phyloP scores from a whole-genome alignment of 1,284 basidiomycete species.

The Apiotrichum montevideense region DNA sequence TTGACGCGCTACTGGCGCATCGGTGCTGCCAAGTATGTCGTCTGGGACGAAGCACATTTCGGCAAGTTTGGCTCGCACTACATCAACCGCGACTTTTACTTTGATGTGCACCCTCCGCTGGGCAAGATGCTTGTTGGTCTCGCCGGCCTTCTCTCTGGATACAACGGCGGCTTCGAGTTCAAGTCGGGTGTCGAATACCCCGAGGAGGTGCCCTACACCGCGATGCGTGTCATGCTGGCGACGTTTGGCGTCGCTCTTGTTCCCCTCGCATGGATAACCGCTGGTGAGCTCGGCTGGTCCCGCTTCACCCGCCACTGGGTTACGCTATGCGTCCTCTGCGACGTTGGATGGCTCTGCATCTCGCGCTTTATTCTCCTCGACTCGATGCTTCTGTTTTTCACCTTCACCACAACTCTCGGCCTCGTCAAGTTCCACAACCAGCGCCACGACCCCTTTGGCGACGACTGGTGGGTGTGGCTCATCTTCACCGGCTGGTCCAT shows the following conservation, averaged over 20 bases:
- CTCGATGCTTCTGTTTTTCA: conserved; percentile 97
- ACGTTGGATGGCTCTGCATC: conserved; percentile 93
- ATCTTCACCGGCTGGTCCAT: conserved; percentile 84
- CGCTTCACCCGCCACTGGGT: conserved; percentile 83
- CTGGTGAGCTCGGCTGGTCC: conserved; percentile 90
- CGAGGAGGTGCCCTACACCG: conserved; percentile 76
- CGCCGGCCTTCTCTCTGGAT: conserved; percentile 82
- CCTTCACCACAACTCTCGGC: conserved; percentile 91
- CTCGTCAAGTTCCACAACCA: conserved; percentile 95
- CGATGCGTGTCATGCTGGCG: conserved; percentile 92
- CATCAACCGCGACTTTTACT: conserved; percentile 53
- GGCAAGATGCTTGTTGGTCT: conserved; percentile 98
- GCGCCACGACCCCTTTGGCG: conserved; percentile 81
- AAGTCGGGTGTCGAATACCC: conserved; percentile 87
- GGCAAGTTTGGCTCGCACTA: conserved; percentile 97
- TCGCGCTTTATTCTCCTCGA: conserved; percentile 96
- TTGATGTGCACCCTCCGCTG: conserved; percentile 85
- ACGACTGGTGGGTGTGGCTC: conserved; percentile 97
- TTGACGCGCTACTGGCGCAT: conserved; percentile 93
- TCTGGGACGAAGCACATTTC: conserved; percentile 99
- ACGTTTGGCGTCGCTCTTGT: conserved; percentile 93
- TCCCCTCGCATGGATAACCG: conserved; percentile 92
- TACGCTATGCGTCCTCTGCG: conserved; percentile 86
- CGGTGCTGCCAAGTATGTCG: conserved; percentile 76
- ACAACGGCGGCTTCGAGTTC: conserved; percentile 88